phyloP scores from a whole-genome alignment of 257 asterid genomes.

The Nicotiana tabacum region DNA sequence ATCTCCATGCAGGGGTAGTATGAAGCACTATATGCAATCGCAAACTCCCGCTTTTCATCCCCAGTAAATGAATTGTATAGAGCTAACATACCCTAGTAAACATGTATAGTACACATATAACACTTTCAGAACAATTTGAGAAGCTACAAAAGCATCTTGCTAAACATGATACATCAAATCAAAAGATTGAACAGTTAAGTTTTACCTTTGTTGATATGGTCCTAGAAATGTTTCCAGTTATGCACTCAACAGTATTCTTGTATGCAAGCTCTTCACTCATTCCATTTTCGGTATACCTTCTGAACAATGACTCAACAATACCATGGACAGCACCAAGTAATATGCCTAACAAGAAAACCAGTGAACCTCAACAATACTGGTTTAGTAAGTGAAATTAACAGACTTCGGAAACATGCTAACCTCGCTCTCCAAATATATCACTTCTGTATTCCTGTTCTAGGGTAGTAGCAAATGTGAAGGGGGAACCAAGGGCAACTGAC shows the following conservation, averaged over 20 bases:
- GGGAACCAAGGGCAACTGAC: constrained; percentile 97
- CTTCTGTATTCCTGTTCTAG: constrained; percentile 87
- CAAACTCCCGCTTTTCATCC: constrained; percentile 74
- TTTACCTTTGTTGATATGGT: constrained; percentile 84
- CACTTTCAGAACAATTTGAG: not conserved
- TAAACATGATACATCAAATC: not conserved
- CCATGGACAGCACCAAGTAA: constrained; percentile 98
- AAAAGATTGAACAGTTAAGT: not conserved
- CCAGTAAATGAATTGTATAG: constrained; percentile 67
- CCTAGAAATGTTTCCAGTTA: constrained; percentile 78
- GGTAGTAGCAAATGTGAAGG: constrained; percentile 89
- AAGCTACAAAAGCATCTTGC: not conserved
- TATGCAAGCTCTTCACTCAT: constrained; percentile 88
- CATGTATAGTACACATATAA: not conserved
- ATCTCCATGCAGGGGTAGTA: constrained; percentile 97
- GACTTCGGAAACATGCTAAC: constrained; percentile 26
- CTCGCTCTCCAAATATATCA: constrained; percentile 97
- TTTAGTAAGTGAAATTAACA: not conserved
- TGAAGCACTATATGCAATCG: constrained; percentile 81
- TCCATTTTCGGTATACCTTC: constrained; percentile 92
- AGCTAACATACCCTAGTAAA: constrained; percentile 72
- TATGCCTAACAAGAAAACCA: constrained; percentile 48
- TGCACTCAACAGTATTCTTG: constrained; percentile 89
- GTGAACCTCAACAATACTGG: constrained; percentile 9
- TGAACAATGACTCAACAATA: constrained; percentile 79